Evolutionary conservation across 2,329 filamentous ascomycete genomes (phyloP), one percentile per base, ranked within the genome.

Genomic region (Pestalotiopsis sp.): DNA sequence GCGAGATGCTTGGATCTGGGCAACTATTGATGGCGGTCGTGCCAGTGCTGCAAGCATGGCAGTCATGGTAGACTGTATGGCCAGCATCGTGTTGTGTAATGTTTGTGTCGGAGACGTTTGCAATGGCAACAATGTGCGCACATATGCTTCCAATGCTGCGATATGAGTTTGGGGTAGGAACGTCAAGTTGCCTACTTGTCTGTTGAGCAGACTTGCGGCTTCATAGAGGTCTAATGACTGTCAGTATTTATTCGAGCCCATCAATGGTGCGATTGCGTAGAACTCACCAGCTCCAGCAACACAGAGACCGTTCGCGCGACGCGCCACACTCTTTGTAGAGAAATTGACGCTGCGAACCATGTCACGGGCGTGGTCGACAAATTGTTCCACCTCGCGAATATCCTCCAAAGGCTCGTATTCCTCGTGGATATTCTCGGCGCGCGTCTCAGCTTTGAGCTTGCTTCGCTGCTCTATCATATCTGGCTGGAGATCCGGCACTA

Each of bases 401-500:
- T 96, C 92, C 70, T 92, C 88, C 20, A 98, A 85, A 0, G 96
- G 94, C 70, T 93, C 90, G 74, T 93, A 93, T 76, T 99, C 96
- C 69, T 99, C 96, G 65, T 89, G 88, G 40, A 99, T 91, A 67
- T 91, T 94, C 76, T 99, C 96, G 3, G 88, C 84, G 35, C 95
- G 88, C 0, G 91, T 89, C 77, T 94, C 91, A 3, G 94, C 92
- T 80, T 99, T 99, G 70, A 94, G 89, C 66, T 90, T 89, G 70
- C 93, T 97, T 63, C 96, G 89, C 78, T 97, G 91, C 65, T 93
- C 91, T 86, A 98, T 95, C 88, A 94, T 94, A 22, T 94, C 90
- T 0, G 93, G 87, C 76, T 97, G 93, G 63, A 99, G 89, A 73
- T 99, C 96, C 1, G 96, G 96, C 13, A 99, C 94, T 0, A 99